These are phyloP conservation scores for Phytophthora sojae DNA, from an alignment of 352 stramenopile species.

Conservation along the genomic window DNA sequence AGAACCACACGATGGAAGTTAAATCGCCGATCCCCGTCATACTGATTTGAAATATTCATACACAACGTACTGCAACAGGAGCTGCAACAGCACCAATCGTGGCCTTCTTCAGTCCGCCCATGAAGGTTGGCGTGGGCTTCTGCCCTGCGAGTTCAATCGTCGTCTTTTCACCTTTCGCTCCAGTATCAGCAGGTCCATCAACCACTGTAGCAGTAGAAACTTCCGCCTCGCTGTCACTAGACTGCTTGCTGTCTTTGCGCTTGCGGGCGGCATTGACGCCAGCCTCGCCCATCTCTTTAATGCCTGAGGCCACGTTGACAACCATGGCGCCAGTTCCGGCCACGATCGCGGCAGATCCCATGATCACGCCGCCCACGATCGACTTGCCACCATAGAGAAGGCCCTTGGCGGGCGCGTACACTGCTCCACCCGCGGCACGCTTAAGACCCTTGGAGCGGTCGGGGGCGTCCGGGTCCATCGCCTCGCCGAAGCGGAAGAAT, in stretches of 20 bases:
- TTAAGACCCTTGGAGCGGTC: slow-evolving; percentile 82
- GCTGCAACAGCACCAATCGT: slow-evolving; percentile 83
- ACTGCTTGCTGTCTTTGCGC: slow-evolving; percentile 59
- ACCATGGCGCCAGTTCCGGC: slow-evolving; percentile 83
- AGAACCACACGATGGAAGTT: slow-evolving; percentile 1
- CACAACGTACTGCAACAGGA: slow-evolving; percentile 72
- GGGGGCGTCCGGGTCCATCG: slow-evolving; percentile 85
- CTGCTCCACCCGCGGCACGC: slow-evolving; percentile 74
- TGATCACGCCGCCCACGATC: slow-evolving; percentile 84
- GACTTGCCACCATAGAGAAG: slow-evolving; percentile 87
- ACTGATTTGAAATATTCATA: background rate
- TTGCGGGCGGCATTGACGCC: slow-evolving; percentile 79
- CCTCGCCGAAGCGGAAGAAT: slow-evolving; percentile 86
- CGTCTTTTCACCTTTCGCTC: slow-evolving; percentile 28
- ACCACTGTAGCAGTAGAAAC: slow-evolving; percentile 24
- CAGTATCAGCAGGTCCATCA: slow-evolving; percentile 16
- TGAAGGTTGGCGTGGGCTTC: slow-evolving; percentile 81
- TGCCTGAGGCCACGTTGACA: slow-evolving; percentile 79
- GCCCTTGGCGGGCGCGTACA: slow-evolving; percentile 86
- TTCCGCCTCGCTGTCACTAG: slow-evolving; percentile 51
- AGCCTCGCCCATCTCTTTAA: slow-evolving; percentile 90
- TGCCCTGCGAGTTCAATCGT: slow-evolving; percentile 56
- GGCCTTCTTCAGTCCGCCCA: slow-evolving; percentile 87
- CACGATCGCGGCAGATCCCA: slow-evolving; percentile 82
- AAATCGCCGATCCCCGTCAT: slow-evolving; percentile 1